A percentile compares a stretch with the other conserved stretches of the same genome.
Conservation (phyloP, 2,329 filamentous ascomycete species). For the Boeremia lycopersici region DNA sequence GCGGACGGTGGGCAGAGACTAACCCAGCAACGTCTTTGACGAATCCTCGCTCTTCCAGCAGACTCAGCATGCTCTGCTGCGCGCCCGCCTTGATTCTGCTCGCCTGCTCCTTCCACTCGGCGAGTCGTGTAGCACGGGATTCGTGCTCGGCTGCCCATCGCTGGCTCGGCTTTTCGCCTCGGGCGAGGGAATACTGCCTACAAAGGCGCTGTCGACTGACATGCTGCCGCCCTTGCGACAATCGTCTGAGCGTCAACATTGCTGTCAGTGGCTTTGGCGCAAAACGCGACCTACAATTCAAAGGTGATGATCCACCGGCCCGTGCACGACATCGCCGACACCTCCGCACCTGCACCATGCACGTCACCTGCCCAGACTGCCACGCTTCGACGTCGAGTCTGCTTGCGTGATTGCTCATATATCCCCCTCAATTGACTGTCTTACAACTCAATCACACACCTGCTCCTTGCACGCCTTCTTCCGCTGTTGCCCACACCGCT, state of each 20-base stretch:
- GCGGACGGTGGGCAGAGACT: conserved; percentile 23
- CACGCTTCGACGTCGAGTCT: conserved; percentile 11
- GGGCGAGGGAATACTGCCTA: conserved; percentile 24
- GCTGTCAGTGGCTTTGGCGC: conserved; percentile 29
- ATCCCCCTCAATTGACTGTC: neutral
- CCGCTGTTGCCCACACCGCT: neutral
- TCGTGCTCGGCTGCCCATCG: conserved; percentile 30
- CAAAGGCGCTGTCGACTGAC: conserved; percentile 39
- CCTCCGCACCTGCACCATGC: conserved; percentile 25
- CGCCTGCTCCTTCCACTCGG: conserved; percentile 38
- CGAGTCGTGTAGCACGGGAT: conserved; percentile 21
- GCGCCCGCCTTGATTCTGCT: conserved; percentile 34
- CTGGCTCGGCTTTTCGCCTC: conserved; percentile 22
- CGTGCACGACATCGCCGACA: conserved; percentile 26
- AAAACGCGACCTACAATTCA: conserved; percentile 7
- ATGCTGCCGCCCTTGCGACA: conserved; percentile 35
- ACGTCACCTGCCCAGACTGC: conserved; percentile 26
- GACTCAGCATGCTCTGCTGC: conserved; percentile 60
- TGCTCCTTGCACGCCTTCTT: neutral
- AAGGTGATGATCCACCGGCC: conserved; percentile 11
- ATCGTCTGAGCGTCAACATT: conserved; percentile 37
- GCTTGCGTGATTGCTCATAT: conserved; percentile 1
- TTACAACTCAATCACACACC: neutral
- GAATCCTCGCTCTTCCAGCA: conserved; percentile 73
- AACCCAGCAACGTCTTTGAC: conserved; percentile 78